phyloP scores from a whole-genome alignment of 2,329 filamentous ascomycete species.

The Xylariomycetidae sp. region DNA sequence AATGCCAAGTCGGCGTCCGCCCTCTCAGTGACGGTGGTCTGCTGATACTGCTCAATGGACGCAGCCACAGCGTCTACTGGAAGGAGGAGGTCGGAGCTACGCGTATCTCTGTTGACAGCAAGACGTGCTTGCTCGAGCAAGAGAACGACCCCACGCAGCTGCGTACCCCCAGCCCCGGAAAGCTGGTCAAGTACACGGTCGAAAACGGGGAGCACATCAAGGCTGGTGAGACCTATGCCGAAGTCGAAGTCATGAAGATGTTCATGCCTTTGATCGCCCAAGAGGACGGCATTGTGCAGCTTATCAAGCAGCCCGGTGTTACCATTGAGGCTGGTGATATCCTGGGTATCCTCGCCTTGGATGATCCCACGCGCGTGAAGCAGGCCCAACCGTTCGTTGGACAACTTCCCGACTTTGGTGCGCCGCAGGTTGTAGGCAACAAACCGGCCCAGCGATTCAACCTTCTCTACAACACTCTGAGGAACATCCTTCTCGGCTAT shows the following conservation, averaged over 20 bases:
- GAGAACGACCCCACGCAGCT: constrained; percentile 98
- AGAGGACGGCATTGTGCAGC: constrained; percentile 92
- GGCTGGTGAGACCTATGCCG: constrained; percentile 88
- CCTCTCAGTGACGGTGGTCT: constrained; percentile 91
- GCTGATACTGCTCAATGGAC: constrained; percentile 81
- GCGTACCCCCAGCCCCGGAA: constrained; percentile 88
- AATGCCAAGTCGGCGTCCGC: constrained; percentile 87
- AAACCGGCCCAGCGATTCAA: constrained; percentile 88
- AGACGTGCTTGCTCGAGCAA: constrained; percentile 95
- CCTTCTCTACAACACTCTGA: constrained; percentile 68
- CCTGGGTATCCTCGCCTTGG: constrained; percentile 90
- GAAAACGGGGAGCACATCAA: constrained; percentile 92
- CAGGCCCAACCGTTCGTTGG: constrained; percentile 91
- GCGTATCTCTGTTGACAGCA: constrained; percentile 91
- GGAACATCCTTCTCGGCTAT: constrained; percentile 86
- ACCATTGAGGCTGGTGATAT: constrained; percentile 97
- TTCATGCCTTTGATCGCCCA: constrained; percentile 97
- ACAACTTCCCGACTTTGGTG: constrained; percentile 79
- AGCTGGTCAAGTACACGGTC: constrained; percentile 95
- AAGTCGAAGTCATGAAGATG: constrained; percentile 99
- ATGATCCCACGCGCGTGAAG: constrained; percentile 94
- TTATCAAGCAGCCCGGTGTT: constrained; percentile 99
- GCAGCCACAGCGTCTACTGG: constrained; percentile 99
- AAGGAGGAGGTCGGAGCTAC: constrained; percentile 97
- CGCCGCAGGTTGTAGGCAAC: constrained; percentile 78